Evolutionary conservation across 495 filamentous ascomycete species (phyloP).

Genomic region (Hypoxylon fuscum): DNA sequence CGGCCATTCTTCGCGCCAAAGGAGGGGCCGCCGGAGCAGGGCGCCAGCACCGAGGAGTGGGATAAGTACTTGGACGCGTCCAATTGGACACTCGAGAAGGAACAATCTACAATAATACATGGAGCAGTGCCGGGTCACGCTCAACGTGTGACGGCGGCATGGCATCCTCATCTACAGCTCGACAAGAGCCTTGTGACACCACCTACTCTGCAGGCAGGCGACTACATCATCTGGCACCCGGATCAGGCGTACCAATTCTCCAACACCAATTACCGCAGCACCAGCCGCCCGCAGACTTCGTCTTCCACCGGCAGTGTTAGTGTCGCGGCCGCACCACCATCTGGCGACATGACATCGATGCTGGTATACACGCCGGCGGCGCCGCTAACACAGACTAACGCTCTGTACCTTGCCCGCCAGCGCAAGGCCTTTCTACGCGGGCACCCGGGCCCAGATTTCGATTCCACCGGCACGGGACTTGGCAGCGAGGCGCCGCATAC

Average conservation of each 20-base stretch:
- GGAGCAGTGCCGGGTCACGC: slow-evolving; percentile 81
- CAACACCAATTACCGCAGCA: slow-evolving; percentile 51
- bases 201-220: slow-evolving; percentile 79
- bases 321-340: background rate
- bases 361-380: slow-evolving; percentile 86
- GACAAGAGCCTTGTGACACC: slow-evolving; percentile 78
- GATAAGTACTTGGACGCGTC: slow-evolving; percentile 61
- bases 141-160: slow-evolving; percentile 78
- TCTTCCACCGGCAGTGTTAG: slow-evolving; percentile 32
- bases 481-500: slow-evolving; percentile 56
- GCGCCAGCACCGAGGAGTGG: slow-evolving; percentile 48
- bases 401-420: slow-evolving; percentile 78
- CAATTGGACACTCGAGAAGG: slow-evolving; percentile 65
- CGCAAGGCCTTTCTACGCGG: slow-evolving; percentile 74
- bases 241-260: slow-evolving; percentile 67
- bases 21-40: slow-evolving; percentile 49
- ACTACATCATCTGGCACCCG: slow-evolving; percentile 94
- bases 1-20: slow-evolving; percentile 83
- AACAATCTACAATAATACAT: slow-evolving; percentile 70
- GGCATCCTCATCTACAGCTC: slow-evolving; percentile 84
- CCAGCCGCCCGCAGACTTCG: slow-evolving; percentile 47
- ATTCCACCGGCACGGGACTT: slow-evolving; percentile 58
- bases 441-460: slow-evolving; percentile 76
- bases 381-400: slow-evolving; percentile 81
- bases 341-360: slow-evolving; percentile 52